Percentiles rank a stretch among this genome's conserved stretches.
Conservation (phyloP, 208 protist genomes). For the Wallacemonas sp. region DNA sequence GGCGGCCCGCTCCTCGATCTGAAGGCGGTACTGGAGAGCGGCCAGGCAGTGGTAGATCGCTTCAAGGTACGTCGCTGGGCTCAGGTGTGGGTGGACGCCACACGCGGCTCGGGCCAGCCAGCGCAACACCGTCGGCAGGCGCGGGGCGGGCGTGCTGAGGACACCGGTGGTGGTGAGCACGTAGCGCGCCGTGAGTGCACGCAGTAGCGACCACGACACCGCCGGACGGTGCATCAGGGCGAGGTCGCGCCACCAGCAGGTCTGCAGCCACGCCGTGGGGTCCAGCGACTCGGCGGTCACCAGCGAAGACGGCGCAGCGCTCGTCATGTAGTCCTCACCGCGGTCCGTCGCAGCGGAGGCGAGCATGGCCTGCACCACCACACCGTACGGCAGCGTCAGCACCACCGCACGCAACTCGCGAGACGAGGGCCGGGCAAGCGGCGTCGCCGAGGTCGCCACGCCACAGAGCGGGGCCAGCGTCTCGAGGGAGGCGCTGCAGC, state of each 20-base stretch:
- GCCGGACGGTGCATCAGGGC: neutral
- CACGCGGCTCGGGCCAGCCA: conserved; percentile 20
- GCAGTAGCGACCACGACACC: conserved; percentile 28
- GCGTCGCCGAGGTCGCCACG: neutral
- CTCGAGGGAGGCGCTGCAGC: neutral
- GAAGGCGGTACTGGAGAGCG: conserved; percentile 35
- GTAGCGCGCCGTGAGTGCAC: conserved; percentile 41
- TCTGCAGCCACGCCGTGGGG: conserved; percentile 22
- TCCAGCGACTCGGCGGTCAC: neutral
- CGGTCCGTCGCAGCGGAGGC: conserved; percentile 8
- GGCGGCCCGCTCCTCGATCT: conserved; percentile 18
- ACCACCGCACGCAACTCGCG: conserved; percentile 48
- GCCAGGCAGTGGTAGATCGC: conserved; percentile 56
- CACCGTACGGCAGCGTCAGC: conserved; percentile 30
- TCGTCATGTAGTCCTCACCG: conserved; percentile 5
- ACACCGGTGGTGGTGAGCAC: conserved; percentile 29
- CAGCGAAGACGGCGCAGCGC: neutral
- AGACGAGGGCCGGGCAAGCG: conserved; percentile 28
- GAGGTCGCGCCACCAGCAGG: conserved; percentile 34
- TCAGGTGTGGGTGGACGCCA: conserved; percentile 11
- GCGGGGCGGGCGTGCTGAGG: conserved; percentile 22
- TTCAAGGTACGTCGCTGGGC: conserved; percentile 30
- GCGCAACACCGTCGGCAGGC: conserved; percentile 44
- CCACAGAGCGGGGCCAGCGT: neutral
- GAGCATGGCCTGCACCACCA: conserved; percentile 26